Percentiles rank a stretch among this genome's conserved stretches.
Conservation (phyloP, 202 grass and related monocot species). For the Zizania palustris region DNA sequence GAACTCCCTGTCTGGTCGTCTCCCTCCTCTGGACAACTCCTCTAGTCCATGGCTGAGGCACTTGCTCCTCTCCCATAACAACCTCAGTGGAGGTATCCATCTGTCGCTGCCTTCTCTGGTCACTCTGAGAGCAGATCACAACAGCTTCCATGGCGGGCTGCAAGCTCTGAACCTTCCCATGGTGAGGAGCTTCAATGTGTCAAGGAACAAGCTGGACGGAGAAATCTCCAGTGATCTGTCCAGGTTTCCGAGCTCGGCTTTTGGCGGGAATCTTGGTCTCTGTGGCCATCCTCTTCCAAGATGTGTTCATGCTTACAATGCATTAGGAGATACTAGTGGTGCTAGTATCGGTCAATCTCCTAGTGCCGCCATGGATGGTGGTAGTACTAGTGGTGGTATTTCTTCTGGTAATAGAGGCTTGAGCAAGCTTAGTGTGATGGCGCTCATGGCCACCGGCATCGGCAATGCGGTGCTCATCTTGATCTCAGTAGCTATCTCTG, state of each 20-base stretch:
- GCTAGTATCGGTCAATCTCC: conserved; percentile 1
- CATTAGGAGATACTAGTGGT: neutral
- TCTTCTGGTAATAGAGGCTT: conserved; percentile 19
- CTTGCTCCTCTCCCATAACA: conserved; percentile 59
- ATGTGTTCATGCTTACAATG: conserved; percentile 37
- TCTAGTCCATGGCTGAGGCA: conserved; percentile 50
- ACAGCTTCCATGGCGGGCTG: conserved; percentile 52
- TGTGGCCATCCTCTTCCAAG: conserved; percentile 53
- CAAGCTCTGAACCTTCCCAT: conserved; percentile 38
- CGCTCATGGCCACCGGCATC: conserved; percentile 57
- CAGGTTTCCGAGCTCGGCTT: conserved; percentile 52
- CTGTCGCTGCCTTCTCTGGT: conserved; percentile 47
- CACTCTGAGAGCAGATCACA: conserved; percentile 54
- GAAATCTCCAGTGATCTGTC: conserved; percentile 48
- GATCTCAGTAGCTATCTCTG: conserved; percentile 35
- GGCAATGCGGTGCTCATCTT: conserved; percentile 52
- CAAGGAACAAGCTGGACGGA: conserved; percentile 43
- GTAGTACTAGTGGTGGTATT: too few relatives aligned
- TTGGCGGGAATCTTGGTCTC: conserved; percentile 47
- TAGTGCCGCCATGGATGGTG: neutral
- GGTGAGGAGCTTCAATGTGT: conserved; percentile 55
- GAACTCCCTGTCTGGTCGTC: conserved; percentile 51
- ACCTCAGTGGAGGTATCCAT: conserved; percentile 38
- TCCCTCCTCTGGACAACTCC: conserved; percentile 44
- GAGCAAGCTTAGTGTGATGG: conserved; percentile 42